Conservation (phyloP, 345 rosid genomes). For the Linum trigynum region DNA sequence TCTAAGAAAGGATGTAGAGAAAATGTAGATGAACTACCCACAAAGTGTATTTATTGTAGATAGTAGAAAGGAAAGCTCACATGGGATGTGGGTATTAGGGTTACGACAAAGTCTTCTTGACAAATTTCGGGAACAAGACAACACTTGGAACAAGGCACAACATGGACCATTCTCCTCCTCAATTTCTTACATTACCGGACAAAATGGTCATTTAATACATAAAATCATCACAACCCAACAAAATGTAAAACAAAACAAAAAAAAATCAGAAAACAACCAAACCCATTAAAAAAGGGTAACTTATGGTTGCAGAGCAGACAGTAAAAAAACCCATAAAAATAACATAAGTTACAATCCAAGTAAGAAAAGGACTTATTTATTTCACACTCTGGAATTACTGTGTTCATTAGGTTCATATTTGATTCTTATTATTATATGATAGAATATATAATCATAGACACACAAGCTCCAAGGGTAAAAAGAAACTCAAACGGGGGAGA, state of each 20-base stretch:
- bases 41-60: no score
- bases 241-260: no score
- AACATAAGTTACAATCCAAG: background rate
- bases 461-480: background rate
- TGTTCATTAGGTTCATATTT: background rate
- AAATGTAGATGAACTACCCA: no score
- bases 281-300: no score
- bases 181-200: background rate
- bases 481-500: background rate
- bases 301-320: no score
- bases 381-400: background rate
- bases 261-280: no score
- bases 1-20: no score
- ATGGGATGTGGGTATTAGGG: background rate
- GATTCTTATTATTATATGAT: background rate
- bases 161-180: background rate
- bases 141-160: background rate
- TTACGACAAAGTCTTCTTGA: background rate
- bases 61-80: background rate
- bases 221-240: background rate
- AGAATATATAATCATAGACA: no score
- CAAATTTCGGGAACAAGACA: background rate
- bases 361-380: background rate
- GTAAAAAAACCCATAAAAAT: background rate
- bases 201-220: no score